Evolutionary conservation across 805 yeast species (phyloP), one percentile per base, ranked within the genome.

Genomic region (Schwanniomyces pseudopolymorphus): DNA sequence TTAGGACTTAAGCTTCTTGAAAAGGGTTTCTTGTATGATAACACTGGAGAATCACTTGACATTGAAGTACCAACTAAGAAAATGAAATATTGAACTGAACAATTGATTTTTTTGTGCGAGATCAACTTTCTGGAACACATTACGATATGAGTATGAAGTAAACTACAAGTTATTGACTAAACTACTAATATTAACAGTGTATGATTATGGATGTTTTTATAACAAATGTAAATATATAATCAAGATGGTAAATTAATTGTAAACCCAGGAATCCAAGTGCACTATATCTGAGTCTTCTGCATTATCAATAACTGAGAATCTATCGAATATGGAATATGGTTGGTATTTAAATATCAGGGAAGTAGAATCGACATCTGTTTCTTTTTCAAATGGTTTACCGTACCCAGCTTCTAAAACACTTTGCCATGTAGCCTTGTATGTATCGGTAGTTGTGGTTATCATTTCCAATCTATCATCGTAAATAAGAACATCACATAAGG

Each of bases 401-500:
- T 77, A 80, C 3, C 86, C 89, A 44, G 87, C 80, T 57, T 84
- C 91, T 38, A 86, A 63, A 1, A 87, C 83, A 59, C 91, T 84
- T 55, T 85, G 89, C 83, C 92, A 84, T 1, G 96, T 86, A 0
- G 95, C 94, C 56, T 78, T 81, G 65, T 85, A 92, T 38, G 83
- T 78, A 52, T 84, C 79, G 2, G 72, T 83, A 24, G 79, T 71
- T 36, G 75, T 74, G 22, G 54, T 56, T 2, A 82, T 72, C 45
- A 76, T 71, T 60, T 90, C 97, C 42, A 94, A 62, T 63, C 84
- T 87, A 57, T 90, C 96, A 58, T 94, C 99, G 64, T 77, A 89
- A 1, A 86, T 82, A 39, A 94, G 69, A 13, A 94, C 97, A 52
- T 90, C 95, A 63, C 97, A 89, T 19, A 94, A 70, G 0, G 95